These are phyloP conservation scores for Capronia americana DNA, from an alignment of 2,329 filamentous ascomycete species.

Conservation along the genomic window DNA sequence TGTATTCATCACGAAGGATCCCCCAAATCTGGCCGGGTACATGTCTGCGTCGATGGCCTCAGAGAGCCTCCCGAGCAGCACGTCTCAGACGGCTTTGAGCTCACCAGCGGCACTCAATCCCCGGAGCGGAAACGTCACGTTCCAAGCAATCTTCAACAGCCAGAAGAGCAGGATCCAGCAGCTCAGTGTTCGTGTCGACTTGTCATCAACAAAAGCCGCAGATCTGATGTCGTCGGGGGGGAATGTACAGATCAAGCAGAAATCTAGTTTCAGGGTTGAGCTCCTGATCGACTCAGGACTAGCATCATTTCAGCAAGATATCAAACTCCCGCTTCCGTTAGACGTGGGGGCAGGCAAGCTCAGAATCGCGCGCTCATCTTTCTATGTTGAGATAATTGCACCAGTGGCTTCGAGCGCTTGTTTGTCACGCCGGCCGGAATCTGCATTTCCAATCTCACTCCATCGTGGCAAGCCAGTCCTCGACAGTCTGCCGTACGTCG, in stretches of 20 bases:
- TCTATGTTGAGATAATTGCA: constrained; percentile 44
- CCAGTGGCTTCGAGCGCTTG: constrained; percentile 26
- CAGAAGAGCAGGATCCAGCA: neutral
- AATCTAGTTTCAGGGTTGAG: neutral
- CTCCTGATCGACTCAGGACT: neutral
- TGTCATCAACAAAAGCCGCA: neutral
- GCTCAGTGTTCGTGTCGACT: neutral
- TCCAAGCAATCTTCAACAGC: neutral
- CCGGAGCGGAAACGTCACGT: neutral
- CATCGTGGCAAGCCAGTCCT: constrained; percentile 26
- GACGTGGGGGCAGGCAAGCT: constrained; percentile 33
- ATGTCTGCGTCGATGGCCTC: neutral
- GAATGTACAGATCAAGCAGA: neutral
- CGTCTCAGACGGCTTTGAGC: neutral
- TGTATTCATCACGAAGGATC: constrained; percentile 13
- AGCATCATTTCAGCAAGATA: neutral
- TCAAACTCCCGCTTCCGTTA: constrained; percentile 12
- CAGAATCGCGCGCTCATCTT: constrained; percentile 44
- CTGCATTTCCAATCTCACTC: constrained; percentile 30
- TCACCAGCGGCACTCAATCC: neutral
- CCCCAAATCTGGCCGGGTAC: constrained; percentile 12
- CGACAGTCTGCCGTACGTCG: constrained; percentile 40
- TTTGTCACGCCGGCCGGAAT: constrained; percentile 11
- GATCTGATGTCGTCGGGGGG: neutral
- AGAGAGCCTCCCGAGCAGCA: neutral